These are phyloP conservation scores for Aspergillus sp. DNA, from an alignment of 2,329 filamentous ascomycete species.

Conservation along the genomic window DNA sequence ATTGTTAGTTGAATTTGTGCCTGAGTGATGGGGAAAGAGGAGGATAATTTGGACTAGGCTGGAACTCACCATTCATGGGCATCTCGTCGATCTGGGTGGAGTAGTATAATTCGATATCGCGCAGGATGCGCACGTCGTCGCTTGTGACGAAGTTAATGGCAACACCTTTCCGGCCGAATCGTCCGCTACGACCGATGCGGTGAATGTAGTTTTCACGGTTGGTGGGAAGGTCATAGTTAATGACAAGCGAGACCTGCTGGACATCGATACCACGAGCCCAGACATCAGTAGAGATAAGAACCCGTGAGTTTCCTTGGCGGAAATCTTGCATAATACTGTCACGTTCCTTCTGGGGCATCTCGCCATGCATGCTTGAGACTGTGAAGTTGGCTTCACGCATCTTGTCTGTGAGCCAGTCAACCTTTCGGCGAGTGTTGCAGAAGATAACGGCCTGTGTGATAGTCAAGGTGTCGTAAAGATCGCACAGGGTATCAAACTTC, in stretches of 20 bases:
- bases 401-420: conserved; percentile 99
- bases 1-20: not conserved
- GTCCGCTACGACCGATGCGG: conserved; percentile 90
- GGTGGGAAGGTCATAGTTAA: conserved; percentile 97
- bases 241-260: conserved; percentile 95
- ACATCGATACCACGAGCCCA: conserved; percentile 99
- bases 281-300: conserved; percentile 95
- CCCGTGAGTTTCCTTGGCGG: conserved; percentile 90
- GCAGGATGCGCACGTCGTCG: conserved; percentile 94
- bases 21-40: conserved; percentile 2
- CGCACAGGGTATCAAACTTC: conserved; percentile 98
- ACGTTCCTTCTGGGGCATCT: conserved; percentile 97
- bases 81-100: conserved; percentile 98
- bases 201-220: conserved; percentile 99
- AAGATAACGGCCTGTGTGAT: conserved; percentile 99
- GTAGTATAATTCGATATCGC: conserved; percentile 96
- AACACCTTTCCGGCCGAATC: conserved; percentile 97
- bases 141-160: conserved; percentile 99
- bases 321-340: conserved; percentile 99
- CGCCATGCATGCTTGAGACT: conserved; percentile 97
- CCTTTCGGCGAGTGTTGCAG: conserved; percentile 98
- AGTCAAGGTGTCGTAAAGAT: conserved; percentile 97
- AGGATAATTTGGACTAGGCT: too few species aligned
- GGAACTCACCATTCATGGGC: conserved; percentile 83
- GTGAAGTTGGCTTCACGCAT: conserved; percentile 99